A percentile compares a stretch with the other conserved stretches of the same genome.
These are phyloP conservation scores for Salix exigua DNA, from an alignment of 345 rosid genomes.

Conservation along the genomic window DNA sequence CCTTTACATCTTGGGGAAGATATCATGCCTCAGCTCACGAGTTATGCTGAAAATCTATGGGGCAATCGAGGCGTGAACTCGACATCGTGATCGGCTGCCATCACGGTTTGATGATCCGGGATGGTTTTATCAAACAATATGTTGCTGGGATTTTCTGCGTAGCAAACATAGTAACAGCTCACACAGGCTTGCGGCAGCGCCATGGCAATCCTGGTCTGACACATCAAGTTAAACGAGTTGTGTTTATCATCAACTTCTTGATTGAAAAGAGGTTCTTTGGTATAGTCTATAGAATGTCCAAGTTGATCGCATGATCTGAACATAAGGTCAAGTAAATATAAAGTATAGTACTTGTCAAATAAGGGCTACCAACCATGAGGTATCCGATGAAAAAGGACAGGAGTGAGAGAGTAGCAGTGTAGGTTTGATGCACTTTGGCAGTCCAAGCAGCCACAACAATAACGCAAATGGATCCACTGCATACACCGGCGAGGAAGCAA, in stretches of 20 bases:
- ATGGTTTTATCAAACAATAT: slow-evolving; percentile 67
- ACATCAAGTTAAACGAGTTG: slow-evolving; percentile 2
- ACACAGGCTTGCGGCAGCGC: slow-evolving; percentile 95
- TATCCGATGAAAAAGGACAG: slow-evolving; percentile 77
- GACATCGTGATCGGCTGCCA: slow-evolving; percentile 47
- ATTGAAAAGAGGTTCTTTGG: background rate
- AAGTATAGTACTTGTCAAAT: background rate
- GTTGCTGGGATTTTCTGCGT: slow-evolving; percentile 75
- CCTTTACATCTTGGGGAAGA: slow-evolving; percentile 1
- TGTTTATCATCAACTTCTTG: slow-evolving; percentile 16
- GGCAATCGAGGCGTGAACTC: slow-evolving; percentile 73
- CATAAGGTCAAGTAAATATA: background rate
- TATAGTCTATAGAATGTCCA: background rate
- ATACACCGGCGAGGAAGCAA: slow-evolving; percentile 89
- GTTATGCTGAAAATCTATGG: slow-evolving; percentile 24
- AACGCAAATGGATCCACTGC: slow-evolving; percentile 90
- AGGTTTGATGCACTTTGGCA: slow-evolving; percentile 46
- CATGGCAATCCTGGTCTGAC: slow-evolving; percentile 93
- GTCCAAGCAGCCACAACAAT: slow-evolving; percentile 90
- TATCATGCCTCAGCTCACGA: background rate
- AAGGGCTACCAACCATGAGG: slow-evolving; percentile 66
- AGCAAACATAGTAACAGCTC: slow-evolving; percentile 91
- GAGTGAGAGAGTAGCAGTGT: slow-evolving; percentile 75
- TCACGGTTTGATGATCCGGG: slow-evolving; percentile 45
- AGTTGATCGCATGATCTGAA: slow-evolving; percentile 12